Evolutionary conservation across 306 rosid genomes (phyloP), one percentile per base, ranked within the genome.

Genomic region (Cicer bijugum): DNA sequence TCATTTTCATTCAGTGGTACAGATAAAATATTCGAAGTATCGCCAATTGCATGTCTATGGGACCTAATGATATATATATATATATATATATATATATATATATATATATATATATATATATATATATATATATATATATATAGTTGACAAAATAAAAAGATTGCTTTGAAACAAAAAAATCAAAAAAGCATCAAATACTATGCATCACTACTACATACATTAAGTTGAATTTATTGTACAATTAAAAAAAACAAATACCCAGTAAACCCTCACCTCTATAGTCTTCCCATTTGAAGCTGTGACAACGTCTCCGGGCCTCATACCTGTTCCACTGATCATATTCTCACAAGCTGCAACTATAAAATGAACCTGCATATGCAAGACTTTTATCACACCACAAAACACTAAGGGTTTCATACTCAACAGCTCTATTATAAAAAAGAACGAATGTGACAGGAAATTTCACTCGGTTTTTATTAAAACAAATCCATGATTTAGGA

Each of bases 261-360:
- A 33, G 67, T 50, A 62, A 81, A 79, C 43, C 48, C 56, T 44
- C 78, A 90, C 99, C 97, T 95, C 99, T 69, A 95, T 91, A 55
- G 99, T 95, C 89, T 95, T 95, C 83, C 99, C 99, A 87, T 95
- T 95, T 82, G 99, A 95, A 72, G 99, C 99, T 59, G 99, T 95
- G 78, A 95, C 78, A 86, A 95, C 63, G 68, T 95, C 99, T 65
- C 97, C 99, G 43, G 99, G 99, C 81, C 99, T 88, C 99, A 95
- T 88, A 68, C 99, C 99, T 47, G 96, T 87, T 85, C 99, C 97
- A 84, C 99, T 95, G n/a, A 95, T 95, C 99, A 95, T 95, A 77
- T 95, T 95, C 90, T 95, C 99, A 84, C 99, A 95, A 72, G 99
- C 99, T 69, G 99, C 97, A 46, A 95, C 96, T 40, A 95, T 75